Percentiles rank a stretch among this genome's conserved stretches.
These are phyloP conservation scores for Talaromyces funiculosus DNA, from an alignment of 2,329 filamentous ascomycete genomes.

Conservation along the genomic window DNA sequence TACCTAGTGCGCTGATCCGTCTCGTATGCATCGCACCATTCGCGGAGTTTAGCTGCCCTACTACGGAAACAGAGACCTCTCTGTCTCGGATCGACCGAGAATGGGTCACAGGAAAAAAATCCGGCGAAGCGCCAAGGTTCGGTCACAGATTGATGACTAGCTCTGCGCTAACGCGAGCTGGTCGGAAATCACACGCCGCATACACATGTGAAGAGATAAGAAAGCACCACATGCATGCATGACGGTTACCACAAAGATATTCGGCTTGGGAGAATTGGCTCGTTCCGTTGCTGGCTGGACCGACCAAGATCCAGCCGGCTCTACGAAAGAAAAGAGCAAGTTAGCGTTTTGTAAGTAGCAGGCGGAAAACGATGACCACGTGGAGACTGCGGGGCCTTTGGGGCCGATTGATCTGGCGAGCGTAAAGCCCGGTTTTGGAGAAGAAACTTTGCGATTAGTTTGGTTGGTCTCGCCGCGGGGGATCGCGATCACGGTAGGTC, in stretches of 20 bases:
- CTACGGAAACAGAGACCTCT: neutral
- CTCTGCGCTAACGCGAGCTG: neutral
- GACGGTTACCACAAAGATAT: neutral
- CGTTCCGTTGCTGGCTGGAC: no score
- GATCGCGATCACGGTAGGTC: neutral
- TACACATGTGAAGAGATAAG: neutral
- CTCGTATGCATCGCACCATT: neutral
- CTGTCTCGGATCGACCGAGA: neutral
- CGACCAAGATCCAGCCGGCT: no score
- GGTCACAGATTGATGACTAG: neutral
- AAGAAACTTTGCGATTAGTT: neutral
- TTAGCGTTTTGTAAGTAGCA: neutral
- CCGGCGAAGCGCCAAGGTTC: neutral
- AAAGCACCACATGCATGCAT: neutral
- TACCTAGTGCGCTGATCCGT: no score
- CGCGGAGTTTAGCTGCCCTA: neutral
- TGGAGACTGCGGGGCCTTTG: neutral
- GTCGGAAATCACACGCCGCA: neutral
- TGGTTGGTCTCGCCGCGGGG: neutral
- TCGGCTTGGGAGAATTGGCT: neutral
- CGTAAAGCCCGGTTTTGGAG: no score
- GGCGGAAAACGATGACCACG: neutral
- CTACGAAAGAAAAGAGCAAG: neutral
- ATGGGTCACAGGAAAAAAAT: neutral
- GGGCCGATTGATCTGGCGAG: neutral